These are phyloP conservation scores for Chytridiales sp. DNA, from an alignment of 371 early-diverging fungal species.

Conservation along the genomic window DNA sequence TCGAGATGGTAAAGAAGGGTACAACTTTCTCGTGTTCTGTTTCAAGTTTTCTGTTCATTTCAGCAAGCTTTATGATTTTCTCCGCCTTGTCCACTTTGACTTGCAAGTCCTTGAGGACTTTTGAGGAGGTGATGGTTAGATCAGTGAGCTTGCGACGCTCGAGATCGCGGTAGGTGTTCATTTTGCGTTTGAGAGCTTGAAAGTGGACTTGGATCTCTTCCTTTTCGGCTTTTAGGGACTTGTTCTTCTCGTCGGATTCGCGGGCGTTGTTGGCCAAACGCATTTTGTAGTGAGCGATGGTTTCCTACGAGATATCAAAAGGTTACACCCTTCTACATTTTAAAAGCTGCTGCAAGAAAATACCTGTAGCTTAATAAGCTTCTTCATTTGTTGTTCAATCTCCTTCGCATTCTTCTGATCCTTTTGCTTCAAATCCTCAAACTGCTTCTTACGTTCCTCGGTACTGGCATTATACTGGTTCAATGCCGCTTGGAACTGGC, in stretches of 20 bases:
- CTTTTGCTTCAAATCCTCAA: constrained; percentile 55
- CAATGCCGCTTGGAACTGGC: constrained; percentile 53
- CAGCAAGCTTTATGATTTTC: constrained; percentile 53
- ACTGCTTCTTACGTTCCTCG: constrained; percentile 54
- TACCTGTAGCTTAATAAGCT: constrained; percentile 51
- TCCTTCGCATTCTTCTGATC: constrained; percentile 52
- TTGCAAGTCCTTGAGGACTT: constrained; percentile 42
- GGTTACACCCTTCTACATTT: not conserved
- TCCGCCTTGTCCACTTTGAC: constrained; percentile 52
- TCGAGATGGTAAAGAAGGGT: constrained; percentile 40
- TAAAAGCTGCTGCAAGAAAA: not conserved
- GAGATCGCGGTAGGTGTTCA: constrained; percentile 50
- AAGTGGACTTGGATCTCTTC: constrained; percentile 53
- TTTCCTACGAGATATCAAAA: constrained; percentile 34
- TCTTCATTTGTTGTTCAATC: constrained; percentile 56
- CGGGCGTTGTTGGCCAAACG: constrained; percentile 36
- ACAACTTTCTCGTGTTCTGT: constrained; percentile 51
- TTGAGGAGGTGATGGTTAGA: constrained; percentile 43
- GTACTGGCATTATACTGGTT: constrained; percentile 54
- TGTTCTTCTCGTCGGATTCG: constrained; percentile 47
- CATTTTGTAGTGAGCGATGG: constrained; percentile 48
- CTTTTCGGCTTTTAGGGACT: constrained; percentile 44
- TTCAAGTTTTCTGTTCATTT: constrained; percentile 60
- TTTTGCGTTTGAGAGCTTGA: constrained; percentile 49
- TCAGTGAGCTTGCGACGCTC: constrained; percentile 48